Evolutionary conservation across 192 early-diverging fungal species (phyloP), one percentile per base, ranked within the genome.

Genomic region (Podila horticola): DNA sequence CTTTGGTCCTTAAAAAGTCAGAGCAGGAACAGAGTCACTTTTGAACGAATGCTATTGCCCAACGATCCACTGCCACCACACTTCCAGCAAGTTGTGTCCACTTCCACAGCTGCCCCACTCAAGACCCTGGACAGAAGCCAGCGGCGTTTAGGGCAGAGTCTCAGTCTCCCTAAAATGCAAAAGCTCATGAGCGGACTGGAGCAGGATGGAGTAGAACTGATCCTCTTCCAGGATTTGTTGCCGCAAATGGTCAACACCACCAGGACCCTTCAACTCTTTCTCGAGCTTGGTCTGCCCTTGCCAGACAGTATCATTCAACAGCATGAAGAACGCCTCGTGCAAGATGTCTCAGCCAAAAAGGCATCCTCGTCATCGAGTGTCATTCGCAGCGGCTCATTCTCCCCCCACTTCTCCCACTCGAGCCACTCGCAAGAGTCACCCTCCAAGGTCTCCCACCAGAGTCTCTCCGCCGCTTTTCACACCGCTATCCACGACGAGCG

Each of bases 171-270:
- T 0, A 20, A 41, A 17, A 67, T 74, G 64, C 52, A 49, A 12
- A 67, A 66, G 41, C 72, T 66, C 1, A 50, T 51, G 29, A 15
- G 15, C 22, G 58, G 58, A 2, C 57, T 62, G 0, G 24, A 74
- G 5, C 45, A 61, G 11, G 64, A 74, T 24, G 33, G 49, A 1
- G 33, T 74, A n/a, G 72, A 74, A 34, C 34, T 74, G 15, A n/a
- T 62, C 12, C 58, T 74, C 20, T n/a, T 66, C 26, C 64, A 74
- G 4, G 64, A 74, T 17, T 10, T 74, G 3, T 22, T 74, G n/a
- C 65, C 72, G 0, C 65, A 62, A 12, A 29, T 74, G 58, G 58
- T 74, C 45, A 74, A 74, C 22, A 67, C 72, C 10, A 74, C 45
- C 62, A 62, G 45, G 48, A 62, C 65, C 33, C 64, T 60, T 0